Evolutionary conservation across 108 stramenopile species (phyloP).

Genomic region (Fragilaria crotonensis): DNA sequence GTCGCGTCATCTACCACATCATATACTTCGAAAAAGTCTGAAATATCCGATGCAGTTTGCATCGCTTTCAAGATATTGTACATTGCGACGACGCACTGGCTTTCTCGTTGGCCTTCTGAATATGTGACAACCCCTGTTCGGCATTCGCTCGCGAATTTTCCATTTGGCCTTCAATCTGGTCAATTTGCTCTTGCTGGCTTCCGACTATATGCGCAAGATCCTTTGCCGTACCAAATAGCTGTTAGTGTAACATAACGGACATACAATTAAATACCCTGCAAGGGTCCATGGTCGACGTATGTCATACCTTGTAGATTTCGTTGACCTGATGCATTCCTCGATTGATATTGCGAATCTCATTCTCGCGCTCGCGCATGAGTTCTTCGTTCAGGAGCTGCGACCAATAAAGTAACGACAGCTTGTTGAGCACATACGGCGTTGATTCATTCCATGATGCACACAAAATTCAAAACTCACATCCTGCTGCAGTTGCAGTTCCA

Average conservation of each 20-base stretch:
- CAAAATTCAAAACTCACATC: conserved; percentile 42
- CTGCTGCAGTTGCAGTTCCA: conserved; percentile 68
- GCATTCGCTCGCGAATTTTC: conserved; percentile 70
- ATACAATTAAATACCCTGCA: background rate
- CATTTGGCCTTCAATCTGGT: conserved; percentile 81
- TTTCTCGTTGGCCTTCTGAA: conserved; percentile 75
- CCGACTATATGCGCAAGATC: conserved; percentile 82
- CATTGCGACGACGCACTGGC: conserved; percentile 22
- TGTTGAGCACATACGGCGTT: no score
- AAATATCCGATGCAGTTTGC: no score
- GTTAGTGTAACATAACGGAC: background rate
- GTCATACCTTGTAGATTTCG: conserved; percentile 92
- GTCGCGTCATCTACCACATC: no score
- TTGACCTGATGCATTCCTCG: conserved; percentile 85
- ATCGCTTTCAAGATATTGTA: conserved; percentile 37
- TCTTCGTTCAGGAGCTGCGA: conserved; percentile 59
- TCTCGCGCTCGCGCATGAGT: conserved; percentile 84
- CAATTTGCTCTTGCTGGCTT: conserved; percentile 79
- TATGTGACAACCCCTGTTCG: conserved; percentile 69
- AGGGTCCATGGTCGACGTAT: no score
- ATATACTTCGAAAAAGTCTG: no score
- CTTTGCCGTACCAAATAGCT: no score
- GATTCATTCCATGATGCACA: no score
- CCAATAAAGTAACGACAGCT: background rate
- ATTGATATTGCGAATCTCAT: conserved; percentile 83